Evolutionary conservation across 352 stramenopile genomes (phyloP).

Genomic region (Pythium aquatile): DNA sequence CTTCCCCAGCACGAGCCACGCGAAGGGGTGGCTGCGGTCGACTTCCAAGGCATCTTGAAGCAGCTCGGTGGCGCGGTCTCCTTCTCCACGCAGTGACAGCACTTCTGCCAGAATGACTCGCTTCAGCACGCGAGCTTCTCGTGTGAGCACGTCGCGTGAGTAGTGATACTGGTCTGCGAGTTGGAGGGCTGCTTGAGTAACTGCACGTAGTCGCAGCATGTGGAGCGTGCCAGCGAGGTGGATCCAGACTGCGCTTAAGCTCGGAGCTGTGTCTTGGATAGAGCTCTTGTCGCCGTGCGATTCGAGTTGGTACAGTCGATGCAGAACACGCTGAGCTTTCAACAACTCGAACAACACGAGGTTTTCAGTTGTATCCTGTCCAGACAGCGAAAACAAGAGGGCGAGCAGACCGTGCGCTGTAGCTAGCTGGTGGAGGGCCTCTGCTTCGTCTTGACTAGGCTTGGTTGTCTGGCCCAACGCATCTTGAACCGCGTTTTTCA

Average conservation of each 20-base stretch:
- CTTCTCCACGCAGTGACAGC: slow-evolving; percentile 28
- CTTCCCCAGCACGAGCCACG: slow-evolving; percentile 57
- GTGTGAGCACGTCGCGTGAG: slow-evolving; percentile 39
- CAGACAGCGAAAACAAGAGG: slow-evolving; percentile 51
- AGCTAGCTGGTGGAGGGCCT: slow-evolving; percentile 17
- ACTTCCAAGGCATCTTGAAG: slow-evolving; percentile 59
- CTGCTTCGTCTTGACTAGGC: neutral
- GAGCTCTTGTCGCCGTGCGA: neutral
- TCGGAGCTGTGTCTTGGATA: neutral
- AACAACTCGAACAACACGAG: slow-evolving; percentile 66
- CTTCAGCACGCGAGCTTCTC: slow-evolving; percentile 48
- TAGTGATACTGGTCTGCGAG: slow-evolving; percentile 36
- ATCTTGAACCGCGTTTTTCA: slow-evolving; percentile 41
- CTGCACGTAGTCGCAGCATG: slow-evolving; percentile 37
- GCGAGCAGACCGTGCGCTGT: slow-evolving; percentile 63
- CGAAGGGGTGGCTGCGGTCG: slow-evolving; percentile 47
- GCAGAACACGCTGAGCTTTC: slow-evolving; percentile 38
- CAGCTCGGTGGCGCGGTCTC: slow-evolving; percentile 31
- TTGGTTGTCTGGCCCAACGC: slow-evolving; percentile 7
- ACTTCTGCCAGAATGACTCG: slow-evolving; percentile 50
- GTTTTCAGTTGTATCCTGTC: slow-evolving; percentile 54
- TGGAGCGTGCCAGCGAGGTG: slow-evolving; percentile 46
- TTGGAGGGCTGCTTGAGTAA: slow-evolving; percentile 37
- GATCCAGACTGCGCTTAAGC: slow-evolving; percentile 60
- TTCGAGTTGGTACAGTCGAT: slow-evolving; percentile 10